phyloP scores from a whole-genome alignment of 345 rosid species.

The Eucalyptus pauciflora region DNA sequence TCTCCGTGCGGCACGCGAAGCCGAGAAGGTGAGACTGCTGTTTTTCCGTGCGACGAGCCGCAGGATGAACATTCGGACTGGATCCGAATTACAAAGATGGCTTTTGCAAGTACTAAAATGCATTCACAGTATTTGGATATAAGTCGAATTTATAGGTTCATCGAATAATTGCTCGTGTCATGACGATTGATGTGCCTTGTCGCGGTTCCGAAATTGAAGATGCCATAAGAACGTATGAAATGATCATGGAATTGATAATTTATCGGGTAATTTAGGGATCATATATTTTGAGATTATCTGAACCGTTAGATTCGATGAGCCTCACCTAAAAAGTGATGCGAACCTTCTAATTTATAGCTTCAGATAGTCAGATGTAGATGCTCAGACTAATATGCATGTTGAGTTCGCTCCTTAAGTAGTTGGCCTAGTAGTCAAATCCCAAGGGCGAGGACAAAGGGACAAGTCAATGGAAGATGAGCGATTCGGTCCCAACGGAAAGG shows the following conservation, averaged over 20 bases:
- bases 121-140: background rate
- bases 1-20: background rate
- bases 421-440: fast-evolving
- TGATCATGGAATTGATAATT: fast-evolving
- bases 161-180: fast-evolving
- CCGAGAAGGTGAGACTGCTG: background rate
- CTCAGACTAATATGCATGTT: background rate
- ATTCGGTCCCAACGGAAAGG: background rate
- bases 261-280: fast-evolving
- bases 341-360: background rate
- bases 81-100: fast-evolving
- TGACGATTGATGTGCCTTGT: background rate
- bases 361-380: fast-evolving
- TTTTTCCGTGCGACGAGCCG: background rate
- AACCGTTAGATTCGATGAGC: fast-evolving
- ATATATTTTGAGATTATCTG: fast-evolving
- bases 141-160: background rate
- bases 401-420: background rate
- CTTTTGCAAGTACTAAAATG: fast-evolving
- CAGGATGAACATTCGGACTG: background rate
- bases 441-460: background rate
- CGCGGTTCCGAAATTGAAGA: background rate
- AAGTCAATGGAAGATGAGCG: fast-evolving
- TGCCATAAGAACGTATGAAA: background rate
- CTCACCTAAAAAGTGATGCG: background rate